A percentile compares a stretch with the other conserved stretches of the same genome.
These are phyloP conservation scores for Crithidia fasciculata DNA, from an alignment of 208 protist species.

Conservation along the genomic window DNA sequence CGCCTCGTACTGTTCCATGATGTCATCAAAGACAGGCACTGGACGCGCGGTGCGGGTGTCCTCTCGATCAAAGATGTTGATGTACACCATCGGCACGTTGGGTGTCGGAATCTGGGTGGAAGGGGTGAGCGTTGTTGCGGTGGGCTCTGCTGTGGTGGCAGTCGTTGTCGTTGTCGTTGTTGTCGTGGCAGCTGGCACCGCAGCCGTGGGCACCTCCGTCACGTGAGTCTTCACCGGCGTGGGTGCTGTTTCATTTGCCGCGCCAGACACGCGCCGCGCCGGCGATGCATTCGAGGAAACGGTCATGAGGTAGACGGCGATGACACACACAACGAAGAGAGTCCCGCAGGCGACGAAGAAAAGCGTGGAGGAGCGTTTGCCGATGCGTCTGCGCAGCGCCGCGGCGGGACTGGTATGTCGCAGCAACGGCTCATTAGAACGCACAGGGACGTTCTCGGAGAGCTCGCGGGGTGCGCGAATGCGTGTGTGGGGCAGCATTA, in stretches of 20 bases:
- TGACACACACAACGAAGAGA: background rate
- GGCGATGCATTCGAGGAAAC: no score
- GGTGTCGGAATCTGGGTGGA: background rate
- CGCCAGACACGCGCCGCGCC: no score
- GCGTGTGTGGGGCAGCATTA: background rate
- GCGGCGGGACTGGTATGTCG: background rate
- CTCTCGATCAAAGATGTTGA: background rate
- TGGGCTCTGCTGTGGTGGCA: background rate
- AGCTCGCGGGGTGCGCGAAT: background rate
- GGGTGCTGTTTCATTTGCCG: no score
- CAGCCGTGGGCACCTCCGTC: background rate
- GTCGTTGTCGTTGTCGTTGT: background rate
- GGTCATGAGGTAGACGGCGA: background rate
- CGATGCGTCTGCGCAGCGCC: background rate
- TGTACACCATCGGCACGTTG: background rate
- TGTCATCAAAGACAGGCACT: background rate
- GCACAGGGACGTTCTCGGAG: background rate
- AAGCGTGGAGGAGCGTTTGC: background rate
- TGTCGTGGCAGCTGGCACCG: background rate
- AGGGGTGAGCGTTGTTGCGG: background rate
- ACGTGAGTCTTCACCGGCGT: no score
- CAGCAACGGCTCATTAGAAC: background rate
- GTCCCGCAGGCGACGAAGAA: background rate
- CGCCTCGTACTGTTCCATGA: background rate
- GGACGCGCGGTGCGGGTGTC: slow-evolving; percentile 6